Evolutionary conservation across 23 red algal species (phyloP).

Genomic region (Agarophyton chilense): DNA sequence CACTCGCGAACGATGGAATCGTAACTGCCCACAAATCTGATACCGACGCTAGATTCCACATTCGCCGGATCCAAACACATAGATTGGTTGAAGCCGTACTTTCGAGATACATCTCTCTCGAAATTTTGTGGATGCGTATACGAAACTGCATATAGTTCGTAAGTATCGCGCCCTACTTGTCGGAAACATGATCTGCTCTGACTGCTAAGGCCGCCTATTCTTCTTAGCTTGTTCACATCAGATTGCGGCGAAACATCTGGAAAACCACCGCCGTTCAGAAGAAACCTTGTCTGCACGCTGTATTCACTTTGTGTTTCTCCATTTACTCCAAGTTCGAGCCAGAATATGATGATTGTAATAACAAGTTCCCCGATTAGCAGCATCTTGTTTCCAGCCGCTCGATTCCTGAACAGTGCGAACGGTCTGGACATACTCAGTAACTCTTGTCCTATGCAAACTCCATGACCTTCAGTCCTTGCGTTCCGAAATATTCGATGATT

Average conservation of each 20-base stretch:
- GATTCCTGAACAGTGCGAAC: background rate
- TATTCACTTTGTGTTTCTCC: background rate
- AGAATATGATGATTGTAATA: background rate
- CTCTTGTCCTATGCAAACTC: background rate
- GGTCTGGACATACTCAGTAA: background rate
- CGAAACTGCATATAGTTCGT: conserved; percentile 1
- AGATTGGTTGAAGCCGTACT: background rate
- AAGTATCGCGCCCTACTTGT: background rate
- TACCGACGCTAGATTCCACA: background rate
- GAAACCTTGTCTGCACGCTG: background rate
- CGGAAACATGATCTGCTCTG: conserved; percentile 11
- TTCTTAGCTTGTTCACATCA: background rate
- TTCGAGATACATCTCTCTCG: background rate
- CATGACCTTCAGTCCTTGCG: background rate
- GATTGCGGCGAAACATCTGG: background rate
- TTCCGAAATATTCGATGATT: background rate
- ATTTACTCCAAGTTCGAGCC: conserved; percentile 16
- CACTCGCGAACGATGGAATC: background rate
- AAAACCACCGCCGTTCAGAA: background rate
- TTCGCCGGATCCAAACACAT: background rate
- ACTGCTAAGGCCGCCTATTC: conserved; percentile 12
- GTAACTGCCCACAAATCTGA: background rate
- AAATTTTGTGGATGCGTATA: conserved; percentile 2
- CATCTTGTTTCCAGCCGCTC: background rate
- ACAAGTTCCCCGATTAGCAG: background rate